A percentile compares a stretch with the other conserved stretches of the same genome.
Conservation (phyloP, 106 monocot species). For the Dactylorhiza incarnata region DNA sequence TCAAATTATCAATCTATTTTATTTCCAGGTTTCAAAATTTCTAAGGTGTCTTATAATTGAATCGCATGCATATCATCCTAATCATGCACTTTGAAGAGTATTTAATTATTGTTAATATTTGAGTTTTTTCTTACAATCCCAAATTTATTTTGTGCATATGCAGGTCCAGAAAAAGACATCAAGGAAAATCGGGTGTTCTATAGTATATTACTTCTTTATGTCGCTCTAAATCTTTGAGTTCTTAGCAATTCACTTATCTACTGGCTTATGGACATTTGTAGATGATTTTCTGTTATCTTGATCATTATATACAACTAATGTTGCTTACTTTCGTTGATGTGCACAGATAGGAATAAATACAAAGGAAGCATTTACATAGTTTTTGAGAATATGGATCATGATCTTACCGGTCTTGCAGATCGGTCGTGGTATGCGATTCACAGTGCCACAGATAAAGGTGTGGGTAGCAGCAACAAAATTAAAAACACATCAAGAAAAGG, state of each 20-base stretch:
- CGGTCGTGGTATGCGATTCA: slow-evolving; percentile 89
- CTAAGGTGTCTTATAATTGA: too few relatives aligned
- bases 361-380: slow-evolving; percentile 98
- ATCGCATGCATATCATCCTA: too few relatives aligned
- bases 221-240: background rate
- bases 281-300: background rate
- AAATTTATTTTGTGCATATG: slow-evolving; percentile 8
- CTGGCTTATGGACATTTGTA: background rate
- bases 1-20: too few relatives aligned
- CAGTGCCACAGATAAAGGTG: slow-evolving; percentile 95
- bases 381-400: slow-evolving; percentile 99
- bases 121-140: background rate
- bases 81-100: too few relatives aligned
- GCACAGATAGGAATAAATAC: slow-evolving; percentile 82
- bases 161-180: slow-evolving; percentile 92
- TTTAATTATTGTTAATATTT: background rate
- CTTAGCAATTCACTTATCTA: background rate
- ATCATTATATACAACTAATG: background rate
- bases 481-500: too few relatives aligned
- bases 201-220: background rate
- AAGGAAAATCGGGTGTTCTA: slow-evolving; percentile 64
- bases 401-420: slow-evolving; percentile 85
- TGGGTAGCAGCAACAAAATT: too few relatives aligned
- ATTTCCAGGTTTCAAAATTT: too few relatives aligned
- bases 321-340: slow-evolving; percentile 3